phyloP scores from a whole-genome alignment of 1,284 basidiomycete genomes.

The Athelia psychrophila region DNA sequence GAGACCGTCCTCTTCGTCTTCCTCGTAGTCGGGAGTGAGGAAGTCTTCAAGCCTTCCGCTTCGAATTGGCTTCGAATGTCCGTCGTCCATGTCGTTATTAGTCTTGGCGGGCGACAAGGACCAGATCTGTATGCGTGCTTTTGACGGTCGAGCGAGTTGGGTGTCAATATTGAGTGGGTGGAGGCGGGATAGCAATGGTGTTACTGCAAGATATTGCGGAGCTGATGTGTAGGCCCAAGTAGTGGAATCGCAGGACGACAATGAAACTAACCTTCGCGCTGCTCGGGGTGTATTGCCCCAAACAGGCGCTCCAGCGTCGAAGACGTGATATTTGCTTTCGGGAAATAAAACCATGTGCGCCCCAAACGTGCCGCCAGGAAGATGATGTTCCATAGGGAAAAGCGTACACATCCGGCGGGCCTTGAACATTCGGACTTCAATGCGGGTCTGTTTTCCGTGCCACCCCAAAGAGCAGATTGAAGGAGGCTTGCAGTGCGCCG shows the following conservation, averaged over 20 bases:
- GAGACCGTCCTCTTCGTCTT: slow-evolving; percentile 17
- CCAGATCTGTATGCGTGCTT: slow-evolving; percentile 76
- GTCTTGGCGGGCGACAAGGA: slow-evolving; percentile 19
- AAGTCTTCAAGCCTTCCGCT: slow-evolving; percentile 20
- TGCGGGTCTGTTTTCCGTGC: slow-evolving; percentile 44
- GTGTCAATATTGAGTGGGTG: slow-evolving; percentile 61
- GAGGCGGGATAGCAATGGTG: slow-evolving; percentile 61
- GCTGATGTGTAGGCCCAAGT: slow-evolving; percentile 49
- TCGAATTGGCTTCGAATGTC: slow-evolving; percentile 47
- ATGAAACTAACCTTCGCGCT: slow-evolving; percentile 48
- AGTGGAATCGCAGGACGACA: too few species aligned
- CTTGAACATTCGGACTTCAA: slow-evolving; percentile 54
- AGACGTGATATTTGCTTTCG: slow-evolving; percentile 59
- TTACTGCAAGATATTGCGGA: slow-evolving; percentile 82
- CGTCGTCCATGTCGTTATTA: slow-evolving; percentile 9
- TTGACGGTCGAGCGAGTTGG: slow-evolving; percentile 45
- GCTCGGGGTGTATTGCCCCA: slow-evolving; percentile 71
- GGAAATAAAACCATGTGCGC: slow-evolving; percentile 43
- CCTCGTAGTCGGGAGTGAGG: slow-evolving; percentile 20
- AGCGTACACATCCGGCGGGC: slow-evolving; percentile 50
- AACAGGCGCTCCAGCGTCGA: slow-evolving; percentile 83
- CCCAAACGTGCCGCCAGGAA: background rate
- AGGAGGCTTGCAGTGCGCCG: slow-evolving; percentile 41
- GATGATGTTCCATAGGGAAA: background rate
- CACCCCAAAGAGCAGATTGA: slow-evolving; percentile 64